phyloP scores from a whole-genome alignment of 306 rosid genomes.

The Lathyrus aphaca region DNA sequence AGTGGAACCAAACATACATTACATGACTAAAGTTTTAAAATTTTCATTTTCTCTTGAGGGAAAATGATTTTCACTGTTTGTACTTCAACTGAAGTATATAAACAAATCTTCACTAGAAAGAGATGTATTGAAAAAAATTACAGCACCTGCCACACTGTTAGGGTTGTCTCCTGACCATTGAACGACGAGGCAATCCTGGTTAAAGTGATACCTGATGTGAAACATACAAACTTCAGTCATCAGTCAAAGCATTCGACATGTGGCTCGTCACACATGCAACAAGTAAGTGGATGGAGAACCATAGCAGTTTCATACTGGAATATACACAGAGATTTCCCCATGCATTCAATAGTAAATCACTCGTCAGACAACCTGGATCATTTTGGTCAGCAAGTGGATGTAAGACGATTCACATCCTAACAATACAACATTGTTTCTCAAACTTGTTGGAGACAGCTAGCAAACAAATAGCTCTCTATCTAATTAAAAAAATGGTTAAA shows the following conservation, averaged over 20 bases:
- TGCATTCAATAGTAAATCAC: not conserved
- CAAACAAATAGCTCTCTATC: slow-evolving; percentile 1
- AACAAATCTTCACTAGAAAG: not conserved
- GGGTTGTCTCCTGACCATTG: slow-evolving; percentile 99
- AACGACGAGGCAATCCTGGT: slow-evolving; percentile 73
- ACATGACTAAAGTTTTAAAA: not conserved
- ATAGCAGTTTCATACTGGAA: slow-evolving; percentile 13
- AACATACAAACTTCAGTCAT: slow-evolving; percentile 31
- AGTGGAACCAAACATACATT: slow-evolving; percentile 19
- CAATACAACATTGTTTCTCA: slow-evolving; percentile 1
- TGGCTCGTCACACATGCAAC: slow-evolving; percentile 9
- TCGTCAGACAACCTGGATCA: slow-evolving; percentile 1
- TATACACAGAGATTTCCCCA: not conserved
- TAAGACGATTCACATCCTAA: slow-evolving; percentile 12
- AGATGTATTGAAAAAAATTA: slow-evolving; percentile 35
- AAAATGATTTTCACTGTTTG: not conserved
- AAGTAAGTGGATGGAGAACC: not conserved
- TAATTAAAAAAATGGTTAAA: not conserved
- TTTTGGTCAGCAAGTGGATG: slow-evolving; percentile 24
- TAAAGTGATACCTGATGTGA: slow-evolving; percentile 65
- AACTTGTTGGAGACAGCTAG: slow-evolving; percentile 1
- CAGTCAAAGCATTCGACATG: slow-evolving; percentile 21
- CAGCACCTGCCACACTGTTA: slow-evolving; percentile 91
- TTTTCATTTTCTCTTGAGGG: not conserved
- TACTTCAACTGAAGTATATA: slow-evolving; percentile 2